Base-by-base conservation (phyloP, 192 early-diverging fungal genomes). In the Martensiomyces pterosporus region DNA sequence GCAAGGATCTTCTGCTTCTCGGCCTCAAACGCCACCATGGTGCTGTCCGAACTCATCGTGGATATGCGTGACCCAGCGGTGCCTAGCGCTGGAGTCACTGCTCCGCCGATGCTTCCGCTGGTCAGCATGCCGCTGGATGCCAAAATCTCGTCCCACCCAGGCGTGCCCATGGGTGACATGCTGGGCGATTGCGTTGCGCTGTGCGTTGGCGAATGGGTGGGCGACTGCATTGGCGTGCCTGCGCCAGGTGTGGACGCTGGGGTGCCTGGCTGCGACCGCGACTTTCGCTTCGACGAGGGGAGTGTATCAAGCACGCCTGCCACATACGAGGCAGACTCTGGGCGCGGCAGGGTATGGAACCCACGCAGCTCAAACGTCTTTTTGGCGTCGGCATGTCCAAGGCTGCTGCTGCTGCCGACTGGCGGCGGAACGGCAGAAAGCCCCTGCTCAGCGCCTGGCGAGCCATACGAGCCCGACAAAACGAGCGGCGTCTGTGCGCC, bases 81-180 rank as follows among this genome's bases (percentile, higher is more conserved):
- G 1, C 52, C 52, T 4, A 37, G 18, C 34, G 33, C 21, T 14
- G 24, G 39, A 7, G 29, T 5, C 12, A 32, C 29, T 5, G 6
- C 19, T 40, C 36, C 49, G 38, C 50, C 44, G 9, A 66, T 19
- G 43, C 52, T 55, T 43, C 54, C 57, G 24, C 51, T 37, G 16
- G 62, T 61, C n/a, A 73, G 50, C 69, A 73, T 65, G 49, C 62
- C 62, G 29, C 69, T 61, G 21, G 69, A 50, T 1, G 69, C 62
- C 47, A 73, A 3, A 25, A 73, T 57, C 14, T 73, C 69, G 26
- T 73, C 69, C 69, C 69, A 73, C 10, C 69, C 69, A 3, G 69
- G 69, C 18, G 69, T 72, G 19, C 4, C 26, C 3, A 34, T 45
- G 1, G 69, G 69, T 27, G 69, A 72, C 6, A 52, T 21, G 9